Evolutionary conservation across 495 filamentous ascomycete species (phyloP), one percentile per base, ranked within the genome.

Genomic region (Penicillium coprophilum): DNA sequence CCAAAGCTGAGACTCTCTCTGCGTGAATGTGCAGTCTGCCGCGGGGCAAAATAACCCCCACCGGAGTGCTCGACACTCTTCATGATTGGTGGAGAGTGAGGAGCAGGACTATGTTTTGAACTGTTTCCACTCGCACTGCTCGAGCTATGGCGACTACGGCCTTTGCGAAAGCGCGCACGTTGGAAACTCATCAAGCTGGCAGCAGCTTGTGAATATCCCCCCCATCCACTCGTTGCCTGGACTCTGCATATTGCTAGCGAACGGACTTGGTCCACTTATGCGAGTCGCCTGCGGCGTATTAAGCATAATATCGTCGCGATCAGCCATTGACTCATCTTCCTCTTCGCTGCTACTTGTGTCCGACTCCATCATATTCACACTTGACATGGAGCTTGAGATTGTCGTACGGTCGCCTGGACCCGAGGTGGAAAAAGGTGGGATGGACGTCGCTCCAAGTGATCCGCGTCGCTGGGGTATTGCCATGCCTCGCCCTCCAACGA

Each of bases 1-100:
- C 89, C 90, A 72, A 92, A 79, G 60, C 89, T 93, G 45, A 97
- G 80, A 64, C 89, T 94, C 72, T 96, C 90, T 43, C 92, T 77
- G 38, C 92, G 80, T 2, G 85, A 76, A 36, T 85, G 79, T 1
- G 81, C 64, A 38, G 76, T 76, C 47, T 72, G 69, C 46, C 75
- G 77, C 10, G 73, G 67, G 13, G 62, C 71, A 50, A 80, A 80
- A 60, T 79, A 82, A 3, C 74, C 67, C 24, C 64, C 77, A 40
- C 62, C 71, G n/a, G 74, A 67, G 55, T 72, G 73, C 63, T 85
- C 81, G 31, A 86, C 82, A 45, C 82, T 84, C 54, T 84, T 82
- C 63, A 87, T 76, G 6, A 84, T 72, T 2, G 87, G 85, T 31
- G 85, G 85, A 28, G 86, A 89, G 15, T 78, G 74, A 5, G 84